phyloP scores from a whole-genome alignment of 1,139 yeast genomes.

The Lodderomyces metapsilosis region DNA sequence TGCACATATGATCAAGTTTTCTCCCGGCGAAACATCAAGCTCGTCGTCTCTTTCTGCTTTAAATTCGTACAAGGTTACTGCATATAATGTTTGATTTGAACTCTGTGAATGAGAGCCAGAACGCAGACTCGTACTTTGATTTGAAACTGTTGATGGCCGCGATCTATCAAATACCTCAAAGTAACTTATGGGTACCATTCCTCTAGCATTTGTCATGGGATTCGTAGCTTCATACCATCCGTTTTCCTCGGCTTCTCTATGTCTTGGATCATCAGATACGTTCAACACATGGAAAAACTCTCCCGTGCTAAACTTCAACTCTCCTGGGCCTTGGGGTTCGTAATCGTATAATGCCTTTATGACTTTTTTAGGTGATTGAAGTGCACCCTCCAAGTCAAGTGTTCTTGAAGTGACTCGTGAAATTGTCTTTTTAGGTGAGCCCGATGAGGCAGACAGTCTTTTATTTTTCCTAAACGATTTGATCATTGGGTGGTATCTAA shows the following conservation, averaged over 20 bases:
- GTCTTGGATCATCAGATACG: constrained; percentile 36
- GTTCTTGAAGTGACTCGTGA: constrained; percentile 30
- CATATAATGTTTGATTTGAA: constrained; percentile 40
- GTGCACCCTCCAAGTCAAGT: constrained; percentile 16
- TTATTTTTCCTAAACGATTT: constrained; percentile 45
- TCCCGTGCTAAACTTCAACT: constrained; percentile 73
- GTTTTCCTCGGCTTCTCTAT: constrained; percentile 30
- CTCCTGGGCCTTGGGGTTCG: constrained; percentile 78
- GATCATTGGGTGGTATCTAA: constrained; percentile 32
- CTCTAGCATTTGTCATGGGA: constrained; percentile 73
- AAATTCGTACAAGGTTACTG: constrained; percentile 68
- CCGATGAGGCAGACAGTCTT: constrained; percentile 38
- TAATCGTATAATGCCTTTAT: constrained; percentile 82
- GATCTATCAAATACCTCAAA: constrained; percentile 77
- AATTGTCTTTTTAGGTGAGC: constrained; percentile 36
- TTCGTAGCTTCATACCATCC: constrained; percentile 91
- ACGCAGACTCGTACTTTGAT: constrained; percentile 11
- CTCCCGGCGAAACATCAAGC: constrained; percentile 79
- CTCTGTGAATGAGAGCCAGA: background rate
- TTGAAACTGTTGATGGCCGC: constrained; percentile 27
- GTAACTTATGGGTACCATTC: constrained; percentile 84
- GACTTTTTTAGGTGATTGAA: constrained; percentile 69
- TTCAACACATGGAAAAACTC: constrained; percentile 81
- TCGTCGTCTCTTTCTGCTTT: constrained; percentile 90
- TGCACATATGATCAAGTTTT: constrained; percentile 87